Evolutionary conservation across 2,329 filamentous ascomycete species (phyloP).

Genomic region (Neonectria ditissima): DNA sequence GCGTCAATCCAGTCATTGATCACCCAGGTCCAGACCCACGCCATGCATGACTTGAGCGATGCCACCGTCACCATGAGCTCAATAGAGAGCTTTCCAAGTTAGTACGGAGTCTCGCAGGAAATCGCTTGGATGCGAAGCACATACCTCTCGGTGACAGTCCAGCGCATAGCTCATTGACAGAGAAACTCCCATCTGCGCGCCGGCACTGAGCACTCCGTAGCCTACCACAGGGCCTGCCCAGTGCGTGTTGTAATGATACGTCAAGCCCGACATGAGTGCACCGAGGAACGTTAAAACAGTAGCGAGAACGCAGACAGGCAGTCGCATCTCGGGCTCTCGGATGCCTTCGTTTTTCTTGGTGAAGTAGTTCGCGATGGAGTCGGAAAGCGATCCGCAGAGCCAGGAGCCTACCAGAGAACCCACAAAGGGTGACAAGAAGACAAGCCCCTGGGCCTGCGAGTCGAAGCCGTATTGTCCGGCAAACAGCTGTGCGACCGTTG

Average conservation of each 20-base stretch:
- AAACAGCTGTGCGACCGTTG: conserved; percentile 24
- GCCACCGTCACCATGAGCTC: conserved; percentile 26
- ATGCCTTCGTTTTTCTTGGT: conserved; percentile 25
- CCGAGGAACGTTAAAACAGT: conserved; percentile 14
- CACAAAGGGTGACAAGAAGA: conserved; percentile 23
- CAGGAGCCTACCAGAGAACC: conserved; percentile 15
- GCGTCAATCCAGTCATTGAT: conserved; percentile 24
- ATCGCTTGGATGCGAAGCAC: not conserved
- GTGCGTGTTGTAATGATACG: conserved; percentile 19
- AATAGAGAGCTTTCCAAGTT: conserved; percentile 15
- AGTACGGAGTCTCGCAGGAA: not conserved
- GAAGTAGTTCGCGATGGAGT: conserved; percentile 22
- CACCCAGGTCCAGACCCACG: conserved; percentile 24
- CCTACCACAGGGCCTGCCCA: conserved; percentile 23
- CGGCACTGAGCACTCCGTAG: conserved; percentile 17
- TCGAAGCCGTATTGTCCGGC: conserved; percentile 22
- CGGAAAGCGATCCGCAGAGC: conserved; percentile 21
- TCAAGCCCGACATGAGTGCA: conserved; percentile 13
- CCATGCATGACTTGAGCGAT: conserved; percentile 17
- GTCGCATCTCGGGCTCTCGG: conserved; percentile 23
- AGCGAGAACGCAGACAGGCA: conserved; percentile 18
- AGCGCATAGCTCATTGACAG: conserved; percentile 28
- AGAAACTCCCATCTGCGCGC: conserved; percentile 20
- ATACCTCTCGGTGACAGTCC: conserved; percentile 25
- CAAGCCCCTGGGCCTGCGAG: conserved; percentile 21